Conservation (phyloP, 2,329 filamentous ascomycete genomes). For the Juglanconis oblonga region DNA sequence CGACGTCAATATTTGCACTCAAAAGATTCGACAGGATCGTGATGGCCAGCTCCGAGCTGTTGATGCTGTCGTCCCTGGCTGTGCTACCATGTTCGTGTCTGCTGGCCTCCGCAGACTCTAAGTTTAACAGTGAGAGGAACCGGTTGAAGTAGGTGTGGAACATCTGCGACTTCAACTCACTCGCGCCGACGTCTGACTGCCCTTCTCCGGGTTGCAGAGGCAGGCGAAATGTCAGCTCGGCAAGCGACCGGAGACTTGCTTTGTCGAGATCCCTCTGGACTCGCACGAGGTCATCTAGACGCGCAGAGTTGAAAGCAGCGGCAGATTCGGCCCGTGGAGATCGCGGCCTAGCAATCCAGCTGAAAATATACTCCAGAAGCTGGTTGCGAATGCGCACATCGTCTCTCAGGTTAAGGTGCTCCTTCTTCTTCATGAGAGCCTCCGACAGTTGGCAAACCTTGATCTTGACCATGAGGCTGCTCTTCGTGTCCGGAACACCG, state of each 20-base stretch:
- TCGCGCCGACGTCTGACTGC: slow-evolving; percentile 63
- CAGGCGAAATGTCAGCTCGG: slow-evolving; percentile 63
- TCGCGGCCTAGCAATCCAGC: slow-evolving; percentile 63
- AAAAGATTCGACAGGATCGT: slow-evolving; percentile 66
- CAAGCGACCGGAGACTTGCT: slow-evolving; percentile 63
- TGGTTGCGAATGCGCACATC: slow-evolving; percentile 69
- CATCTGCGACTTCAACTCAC: slow-evolving; percentile 68
- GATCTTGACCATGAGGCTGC: slow-evolving; percentile 62
- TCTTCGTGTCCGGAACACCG: slow-evolving; percentile 51
- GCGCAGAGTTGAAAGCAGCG: slow-evolving; percentile 33
- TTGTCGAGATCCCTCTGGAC: slow-evolving; percentile 65
- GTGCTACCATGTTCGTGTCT: slow-evolving; percentile 40
- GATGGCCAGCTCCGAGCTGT: slow-evolving; percentile 62
- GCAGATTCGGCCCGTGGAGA: slow-evolving; percentile 44
- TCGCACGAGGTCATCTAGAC: slow-evolving; percentile 54
- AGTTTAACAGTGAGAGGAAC: slow-evolving; percentile 63
- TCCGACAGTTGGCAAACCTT: slow-evolving; percentile 68
- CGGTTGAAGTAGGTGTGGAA: slow-evolving; percentile 71
- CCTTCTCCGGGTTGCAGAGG: slow-evolving; percentile 65
- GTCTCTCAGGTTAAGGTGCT: slow-evolving; percentile 65
- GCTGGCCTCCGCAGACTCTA: slow-evolving; percentile 47
- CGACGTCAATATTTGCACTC: slow-evolving; percentile 70
- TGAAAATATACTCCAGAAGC: slow-evolving; percentile 64
- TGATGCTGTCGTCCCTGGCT: slow-evolving; percentile 50
- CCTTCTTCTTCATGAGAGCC: slow-evolving; percentile 62